Evolutionary conservation across 108 stramenopile species (phyloP), one percentile per base, ranked within the genome.

Genomic region (Conticribra guillardii): DNA sequence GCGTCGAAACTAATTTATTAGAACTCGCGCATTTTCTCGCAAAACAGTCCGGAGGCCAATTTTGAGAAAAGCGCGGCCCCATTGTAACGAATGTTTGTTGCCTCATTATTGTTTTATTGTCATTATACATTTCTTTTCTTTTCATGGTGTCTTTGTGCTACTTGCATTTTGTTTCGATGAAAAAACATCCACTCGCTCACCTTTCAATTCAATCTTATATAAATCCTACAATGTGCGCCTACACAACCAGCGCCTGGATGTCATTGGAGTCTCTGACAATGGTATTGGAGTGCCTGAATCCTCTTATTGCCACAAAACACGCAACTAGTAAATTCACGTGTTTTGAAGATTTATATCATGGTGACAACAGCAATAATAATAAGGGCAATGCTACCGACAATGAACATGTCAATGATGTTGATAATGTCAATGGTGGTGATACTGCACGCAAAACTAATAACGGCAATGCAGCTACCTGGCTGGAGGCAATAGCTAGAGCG

Each of bases 201-300:
- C n/a, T n/a, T n/a, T n/a, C 26, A 14, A 5, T 14, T 44, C 41
- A 44, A 5, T 60, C 34, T 30, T 17, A 2, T 34, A 37, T 8
- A 19, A 26, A 8, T 28, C 1, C n/a, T 0, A n/a, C 18, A 41
- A 55, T 88, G 90, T 92, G 48, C 87, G 87, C 28, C 56, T 92
- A 23, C 82, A 91, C 69, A 82, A 88, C 69, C 88, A 88, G 64
- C 92, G 96, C 3, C 57, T 87, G 4, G 85, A 85, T 21, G 78
- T 85, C n/a, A 84, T 96, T 28, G 94, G 94, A 78, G 91, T 95
- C 2, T 78, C 85, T 0, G 96, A 97, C 63, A 90, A 97, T 69
- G 96, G 93, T 3, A 57, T 21, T 33, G 96, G 96, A 16, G 86
- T 97, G 21, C 86, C 91, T 4, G 60, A 48, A 8, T 67, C 48